phyloP scores from a whole-genome alignment of 345 rosid genomes.

The Brassica juncea region DNA sequence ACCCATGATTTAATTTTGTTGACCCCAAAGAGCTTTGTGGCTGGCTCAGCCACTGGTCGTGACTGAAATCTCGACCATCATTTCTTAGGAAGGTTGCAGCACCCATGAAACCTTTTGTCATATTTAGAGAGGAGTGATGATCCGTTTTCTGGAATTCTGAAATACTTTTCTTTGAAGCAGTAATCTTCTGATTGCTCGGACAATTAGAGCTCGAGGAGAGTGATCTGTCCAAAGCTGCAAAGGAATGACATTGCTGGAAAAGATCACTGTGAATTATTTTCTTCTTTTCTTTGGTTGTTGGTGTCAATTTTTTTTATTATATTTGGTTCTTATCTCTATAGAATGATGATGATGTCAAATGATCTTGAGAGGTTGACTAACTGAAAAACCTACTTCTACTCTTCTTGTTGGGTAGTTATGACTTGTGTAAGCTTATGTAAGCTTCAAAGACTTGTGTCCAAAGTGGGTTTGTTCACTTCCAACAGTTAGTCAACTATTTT shows the following conservation, averaged over 20 bases:
- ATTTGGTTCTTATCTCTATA: conserved; percentile 1
- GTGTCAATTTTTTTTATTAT: neutral
- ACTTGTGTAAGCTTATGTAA: conserved; percentile 35
- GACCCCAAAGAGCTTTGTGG: no score
- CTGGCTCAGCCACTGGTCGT: neutral
- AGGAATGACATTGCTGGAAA: conserved; percentile 10
- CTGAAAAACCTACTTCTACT: conserved; percentile 38
- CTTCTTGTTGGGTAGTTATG: conserved; percentile 40
- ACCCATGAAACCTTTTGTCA: neutral
- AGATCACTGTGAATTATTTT: neutral
- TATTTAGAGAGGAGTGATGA: neutral
- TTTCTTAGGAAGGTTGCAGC: neutral
- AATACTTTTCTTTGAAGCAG: neutral
- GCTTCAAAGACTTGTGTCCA: conserved; percentile 41
- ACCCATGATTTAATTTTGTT: no score
- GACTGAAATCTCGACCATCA: neutral
- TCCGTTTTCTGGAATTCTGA: neutral
- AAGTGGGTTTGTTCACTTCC: conserved; percentile 35
- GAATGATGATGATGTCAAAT: conserved; percentile 35
- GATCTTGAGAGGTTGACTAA: conserved; percentile 42
- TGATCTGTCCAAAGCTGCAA: conserved; percentile 12
- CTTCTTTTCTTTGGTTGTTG: neutral
- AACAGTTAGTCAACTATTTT: conserved; percentile 37
- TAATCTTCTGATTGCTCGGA: neutral
- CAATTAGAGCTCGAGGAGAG: neutral